Evolutionary conservation across 805 yeast genomes (phyloP).

Genomic region (Candida nonsorbophila): DNA sequence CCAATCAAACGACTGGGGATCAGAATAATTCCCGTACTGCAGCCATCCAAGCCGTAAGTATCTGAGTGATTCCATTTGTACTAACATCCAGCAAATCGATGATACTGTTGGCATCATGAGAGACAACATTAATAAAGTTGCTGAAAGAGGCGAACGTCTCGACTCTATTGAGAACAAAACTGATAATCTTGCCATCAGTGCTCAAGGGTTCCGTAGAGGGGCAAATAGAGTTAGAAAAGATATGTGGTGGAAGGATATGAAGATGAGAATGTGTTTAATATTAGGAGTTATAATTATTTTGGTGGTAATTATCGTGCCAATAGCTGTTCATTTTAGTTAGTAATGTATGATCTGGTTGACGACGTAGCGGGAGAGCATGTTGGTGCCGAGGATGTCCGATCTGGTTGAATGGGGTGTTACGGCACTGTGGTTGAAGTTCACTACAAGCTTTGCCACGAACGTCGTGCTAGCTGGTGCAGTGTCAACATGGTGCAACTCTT

Average conservation of each 20-base stretch:
- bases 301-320: conserved; percentile 86
- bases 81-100: conserved; percentile 59
- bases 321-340: conserved; percentile 72
- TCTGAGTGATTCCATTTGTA: too few relatives aligned
- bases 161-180: conserved; percentile 92
- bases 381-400: too few relatives aligned
- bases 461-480: too few relatives aligned
- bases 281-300: conserved; percentile 72
- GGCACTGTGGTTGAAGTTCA: too few relatives aligned
- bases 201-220: conserved; percentile 92
- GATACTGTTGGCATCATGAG: conserved; percentile 98
- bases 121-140: conserved; percentile 92
- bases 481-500: too few relatives aligned
- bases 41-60: conserved; percentile 76
- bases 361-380: too few relatives aligned
- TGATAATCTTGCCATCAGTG: conserved; percentile 84
- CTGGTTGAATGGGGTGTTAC: too few relatives aligned
- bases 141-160: conserved; percentile 89
- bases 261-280: conserved; percentile 88
- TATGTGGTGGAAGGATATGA: conserved; percentile 99
- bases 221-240: conserved; percentile 97
- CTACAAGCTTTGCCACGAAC: too few relatives aligned
- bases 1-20: conserved; percentile 51
- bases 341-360: too few relatives aligned
- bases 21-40: conserved; percentile 62